Evolutionary conservation across 495 filamentous ascomycete genomes (phyloP).

Genomic region (Wilcoxina mikolae): DNA sequence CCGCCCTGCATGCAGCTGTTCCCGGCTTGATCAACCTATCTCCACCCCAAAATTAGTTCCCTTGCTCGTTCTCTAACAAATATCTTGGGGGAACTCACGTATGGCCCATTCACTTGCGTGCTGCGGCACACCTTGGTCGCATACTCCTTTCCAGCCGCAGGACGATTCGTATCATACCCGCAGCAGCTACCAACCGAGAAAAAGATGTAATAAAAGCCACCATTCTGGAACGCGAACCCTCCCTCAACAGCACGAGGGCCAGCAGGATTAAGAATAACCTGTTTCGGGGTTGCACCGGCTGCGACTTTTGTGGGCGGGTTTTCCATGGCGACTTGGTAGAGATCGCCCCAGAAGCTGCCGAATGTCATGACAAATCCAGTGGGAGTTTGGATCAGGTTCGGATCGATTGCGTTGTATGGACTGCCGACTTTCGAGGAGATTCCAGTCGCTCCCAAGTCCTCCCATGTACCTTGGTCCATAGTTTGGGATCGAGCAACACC

Average conservation of each 20-base stretch:
- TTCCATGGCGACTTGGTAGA: conserved; percentile 46
- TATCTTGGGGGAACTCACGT: no score
- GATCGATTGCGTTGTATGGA: conserved; percentile 58
- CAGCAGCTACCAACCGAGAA: conserved; percentile 51
- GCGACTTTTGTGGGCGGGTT: conserved; percentile 31
- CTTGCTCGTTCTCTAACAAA: no score
- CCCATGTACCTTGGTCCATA: conserved; percentile 47
- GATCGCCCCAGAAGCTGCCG: conserved; percentile 54
- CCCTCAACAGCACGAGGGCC: conserved; percentile 46
- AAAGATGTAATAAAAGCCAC: conserved; percentile 50
- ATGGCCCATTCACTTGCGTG: conserved; percentile 37
- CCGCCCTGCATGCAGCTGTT: conserved; percentile 42
- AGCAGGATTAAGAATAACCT: conserved; percentile 42
- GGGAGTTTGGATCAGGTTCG: conserved; percentile 40
- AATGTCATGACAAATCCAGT: conserved; percentile 45
- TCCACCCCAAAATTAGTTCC: no score
- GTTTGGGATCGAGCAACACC: conserved; percentile 51
- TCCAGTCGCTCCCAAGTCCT: conserved; percentile 39
- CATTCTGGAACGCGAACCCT: conserved; percentile 40
- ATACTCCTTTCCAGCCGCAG: conserved; percentile 48
- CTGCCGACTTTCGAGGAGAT: conserved; percentile 35
- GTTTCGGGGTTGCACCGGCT: conserved; percentile 29
- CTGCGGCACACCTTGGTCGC: conserved; percentile 50
- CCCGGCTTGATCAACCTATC: conserved; percentile 49
- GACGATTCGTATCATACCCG: conserved; percentile 31